Evolutionary conservation across 306 rosid species (phyloP).

Genomic region (Carpinus viminea): DNA sequence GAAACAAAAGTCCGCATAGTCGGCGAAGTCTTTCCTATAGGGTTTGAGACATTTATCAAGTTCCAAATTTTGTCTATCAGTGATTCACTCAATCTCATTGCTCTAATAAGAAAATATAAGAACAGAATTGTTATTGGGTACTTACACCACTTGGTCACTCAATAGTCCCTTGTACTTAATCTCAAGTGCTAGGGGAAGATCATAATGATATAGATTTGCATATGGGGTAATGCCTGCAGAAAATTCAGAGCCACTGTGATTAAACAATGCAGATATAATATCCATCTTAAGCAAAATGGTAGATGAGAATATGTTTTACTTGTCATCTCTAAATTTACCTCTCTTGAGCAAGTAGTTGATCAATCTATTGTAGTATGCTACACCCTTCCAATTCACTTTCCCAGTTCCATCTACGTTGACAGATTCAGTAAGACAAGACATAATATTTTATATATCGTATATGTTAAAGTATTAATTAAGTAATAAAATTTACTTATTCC

Average conservation of each 20-base stretch:
- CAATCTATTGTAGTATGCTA: constrained; percentile 85
- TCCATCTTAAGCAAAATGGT: too few species aligned
- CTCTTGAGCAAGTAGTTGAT: constrained; percentile 67
- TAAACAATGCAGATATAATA: neutral
- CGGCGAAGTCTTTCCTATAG: constrained; percentile 85
- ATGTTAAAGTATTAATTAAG: too few species aligned
- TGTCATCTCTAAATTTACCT: constrained; percentile 40
- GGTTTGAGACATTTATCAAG: constrained; percentile 20
- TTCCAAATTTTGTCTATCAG: neutral
- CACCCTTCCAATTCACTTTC: constrained; percentile 81
- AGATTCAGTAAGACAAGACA: neutral
- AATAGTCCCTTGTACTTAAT: constrained; percentile 69
- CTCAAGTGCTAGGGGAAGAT: constrained; percentile 88
- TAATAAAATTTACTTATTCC: too few species aligned
- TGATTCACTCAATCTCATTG: neutral
- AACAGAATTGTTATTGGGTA: neutral
- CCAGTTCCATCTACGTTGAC: constrained; percentile 74
- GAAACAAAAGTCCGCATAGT: constrained; percentile 91
- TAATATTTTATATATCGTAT: neutral
- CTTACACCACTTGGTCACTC: constrained; percentile 79
- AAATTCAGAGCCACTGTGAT: neutral
- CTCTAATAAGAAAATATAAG: neutral
- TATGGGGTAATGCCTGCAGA: constrained; percentile 82
- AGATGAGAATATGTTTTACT: too few species aligned
- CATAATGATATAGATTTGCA: constrained; percentile 92